Evolutionary conservation across 257 asterid genomes (phyloP), one percentile per base, ranked within the genome.

Genomic region (Oldenlandia corymbosa): DNA sequence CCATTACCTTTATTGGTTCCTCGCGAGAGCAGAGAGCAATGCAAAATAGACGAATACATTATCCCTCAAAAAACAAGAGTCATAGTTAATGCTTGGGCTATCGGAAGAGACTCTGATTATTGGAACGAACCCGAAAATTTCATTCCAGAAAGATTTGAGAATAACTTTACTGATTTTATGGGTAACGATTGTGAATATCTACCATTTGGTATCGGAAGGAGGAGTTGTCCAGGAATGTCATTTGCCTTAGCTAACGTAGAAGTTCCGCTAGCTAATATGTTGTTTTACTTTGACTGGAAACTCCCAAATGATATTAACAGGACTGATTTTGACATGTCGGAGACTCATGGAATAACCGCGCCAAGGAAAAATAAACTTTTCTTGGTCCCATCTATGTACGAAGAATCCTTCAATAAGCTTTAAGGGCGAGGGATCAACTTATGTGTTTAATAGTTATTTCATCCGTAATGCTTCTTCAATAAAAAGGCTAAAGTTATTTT

Each of bases 181-280:
- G 79, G 76, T 8, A 60, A 52, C 18, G 34, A 75, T n/a, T 75
- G 68, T 0, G 71, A 78, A 21, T 78, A 7, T 59, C 43, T 68
- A 1, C 78, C 78, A 0, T 74, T 78, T 23, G 83, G 78, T 6
- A 61, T 73, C 0, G 79, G 83, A 12, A 57, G 60, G 32, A 74
- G 80, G 51, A 65, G 64, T 12, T 78, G 80, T 31, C 78, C 75
- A 0, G 78, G 78, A 2, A 12, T 58, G 13, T 39, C 26, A 18
- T 65, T 58, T 14, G 73, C 58, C 1, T 2, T 65, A 50, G 62
- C 80, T 0, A 74, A 49, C 13, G 23, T 65, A 3, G 78, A 74
- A 55, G 37, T 74, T 1, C 31, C 37, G 1, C 27, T 78, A 46
- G 76, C 78, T 1, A 27, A 11, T 2, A 21, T 73, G 4, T 58